Base-by-base conservation (phyloP, 2,329 filamentous ascomycete genomes). In the Pestalotiopsis sp. region DNA sequence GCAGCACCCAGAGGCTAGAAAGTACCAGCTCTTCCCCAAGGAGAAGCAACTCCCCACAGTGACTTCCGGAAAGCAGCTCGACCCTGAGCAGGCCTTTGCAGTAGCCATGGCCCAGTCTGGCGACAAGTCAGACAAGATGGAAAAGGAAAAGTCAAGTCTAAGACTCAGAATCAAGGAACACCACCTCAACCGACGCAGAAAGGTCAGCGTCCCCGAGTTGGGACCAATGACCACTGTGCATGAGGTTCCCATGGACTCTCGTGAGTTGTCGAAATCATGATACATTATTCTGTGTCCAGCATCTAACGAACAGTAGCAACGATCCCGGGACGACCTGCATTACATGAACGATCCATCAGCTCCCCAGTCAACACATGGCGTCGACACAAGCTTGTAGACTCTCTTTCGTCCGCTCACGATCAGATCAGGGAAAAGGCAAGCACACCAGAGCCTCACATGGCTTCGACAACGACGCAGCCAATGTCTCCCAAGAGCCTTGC, bases 141-240 rank as follows among this genome's bases (percentile, higher is more conserved):
- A 81, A 22, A 81, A 81, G 76, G 79, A 81, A 67, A 72, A 78
- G 64, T 71, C 79, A 44, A 78, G 73, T 68, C 77, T 88, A 64
- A 83, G 85, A 68, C 79, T 86, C 68, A 84, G 86, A 67, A 81
- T 87, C 73, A 89, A 87, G 75, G 86, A 89, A 72, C 84, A 86
- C 74, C 86, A 83, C 71, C 78, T 88, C 67, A 82, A 79, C 63
- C 82, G 88, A 69, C 84, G 89, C 72, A 85, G 89, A 70, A 92
- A 92, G 75, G 81, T 87, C 72, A 91, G 86, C 77, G 85, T 90
- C 14, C 86, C 88, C 10, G 90, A 92, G 69, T 77, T 91, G 62
- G 89, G 88, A 1, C 88, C 88, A 40, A 90, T 91, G 89, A 90
- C 89, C 4, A 91, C 89, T 1, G 89, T 91, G 14, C 88, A 91